Evolutionary conservation across 2,329 filamentous ascomycete species (phyloP), one percentile per base, ranked within the genome.

Genomic region (Sporothrix sp.): DNA sequence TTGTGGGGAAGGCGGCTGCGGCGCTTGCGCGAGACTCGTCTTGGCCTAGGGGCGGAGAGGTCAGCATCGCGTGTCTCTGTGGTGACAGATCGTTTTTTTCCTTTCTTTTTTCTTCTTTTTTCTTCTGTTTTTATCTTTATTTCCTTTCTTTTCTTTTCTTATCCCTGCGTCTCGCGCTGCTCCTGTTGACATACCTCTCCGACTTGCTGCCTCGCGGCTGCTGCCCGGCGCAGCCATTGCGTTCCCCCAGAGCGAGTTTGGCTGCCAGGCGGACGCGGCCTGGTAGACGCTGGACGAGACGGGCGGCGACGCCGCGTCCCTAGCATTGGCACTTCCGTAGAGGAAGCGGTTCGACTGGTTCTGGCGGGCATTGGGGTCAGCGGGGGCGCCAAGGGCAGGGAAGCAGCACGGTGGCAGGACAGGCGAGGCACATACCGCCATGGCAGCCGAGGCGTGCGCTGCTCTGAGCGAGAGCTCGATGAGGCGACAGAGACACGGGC

Each of bases 151-250:
- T n/a, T n/a, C n/a, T n/a, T n/a, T n/a, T n/a, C n/a, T n/a, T n/a
- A n/a, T n/a, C n/a, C n/a, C n/a, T n/a, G n/a, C n/a, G n/a, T n/a
- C n/a, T n/a, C n/a, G n/a, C n/a, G n/a, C n/a, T n/a, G n/a, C n/a
- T n/a, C n/a, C n/a, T n/a, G n/a, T n/a, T n/a, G n/a, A n/a, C n/a
- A 20, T 63, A 81, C 76, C 76, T 70, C 70, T 70, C 45, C 72
- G 65, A 43, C 65, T 67, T 33, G 66, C 64, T 42, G 67, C 61
- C 55, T 73, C 75, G 59, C 65, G 70, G 53, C 66, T 68, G 62
- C 65, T 65, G 59, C 67, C 68, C 3, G 53, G 28, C 16, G 50
- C 27, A 3, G 48, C 3, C 10, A 51, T 18, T 27, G n/a, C 43
- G 53, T 68, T 74, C 11, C 70, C 70, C 78, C 78, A 81, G 37